Conservation (phyloP, 2,329 filamentous ascomycete species). For the Aureobasidium subglaciale region DNA sequence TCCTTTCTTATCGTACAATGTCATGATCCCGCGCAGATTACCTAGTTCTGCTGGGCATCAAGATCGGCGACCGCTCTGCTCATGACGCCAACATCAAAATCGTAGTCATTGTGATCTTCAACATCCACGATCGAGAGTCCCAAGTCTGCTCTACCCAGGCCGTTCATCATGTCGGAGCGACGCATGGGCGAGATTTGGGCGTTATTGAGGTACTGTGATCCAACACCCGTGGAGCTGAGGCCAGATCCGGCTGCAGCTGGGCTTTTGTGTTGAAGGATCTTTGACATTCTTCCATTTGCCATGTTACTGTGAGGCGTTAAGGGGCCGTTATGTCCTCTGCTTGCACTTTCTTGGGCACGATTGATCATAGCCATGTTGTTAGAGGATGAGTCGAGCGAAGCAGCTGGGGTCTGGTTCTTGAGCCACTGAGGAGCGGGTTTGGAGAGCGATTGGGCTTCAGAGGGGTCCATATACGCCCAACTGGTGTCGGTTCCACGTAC, state of each 20-base stretch:
- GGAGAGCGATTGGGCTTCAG: background rate
- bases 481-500: background rate
- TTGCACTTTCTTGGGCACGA: too few species aligned
- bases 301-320: slow-evolving; percentile 41
- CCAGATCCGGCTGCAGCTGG: background rate
- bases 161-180: slow-evolving; percentile 44
- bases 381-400: too few species aligned
- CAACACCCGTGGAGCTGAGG: background rate
- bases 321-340: background rate
- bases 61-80: background rate
- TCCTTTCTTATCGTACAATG: background rate
- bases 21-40: background rate
- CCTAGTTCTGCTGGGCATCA: background rate
- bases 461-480: slow-evolving; percentile 40
- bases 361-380: too few species aligned
- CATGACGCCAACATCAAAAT: slow-evolving; percentile 7
- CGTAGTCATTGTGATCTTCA: background rate
- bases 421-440: too few species aligned
- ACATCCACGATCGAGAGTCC: background rate
- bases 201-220: background rate
- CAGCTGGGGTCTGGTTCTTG: too few species aligned
- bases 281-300: background rate
- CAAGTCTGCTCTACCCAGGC: slow-evolving; percentile 13
- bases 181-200: background rate
- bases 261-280: background rate